These are phyloP conservation scores for Aphanomyces stellatus DNA, from an alignment of 352 stramenopile genomes.

Conservation along the genomic window DNA sequence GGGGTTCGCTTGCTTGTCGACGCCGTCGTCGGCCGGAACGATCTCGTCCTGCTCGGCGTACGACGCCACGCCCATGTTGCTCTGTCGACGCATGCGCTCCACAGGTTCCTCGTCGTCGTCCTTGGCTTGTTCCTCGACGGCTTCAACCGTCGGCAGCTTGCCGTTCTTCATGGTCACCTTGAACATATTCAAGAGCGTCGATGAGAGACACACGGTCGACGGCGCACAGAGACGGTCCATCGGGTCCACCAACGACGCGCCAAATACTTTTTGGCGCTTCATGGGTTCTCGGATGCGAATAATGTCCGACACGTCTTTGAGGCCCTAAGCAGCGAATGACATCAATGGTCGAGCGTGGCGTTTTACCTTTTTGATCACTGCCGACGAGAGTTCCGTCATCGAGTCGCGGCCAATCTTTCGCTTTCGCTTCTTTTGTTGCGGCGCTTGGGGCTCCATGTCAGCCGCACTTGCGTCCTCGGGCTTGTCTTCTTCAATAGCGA, in stretches of 20 bases:
- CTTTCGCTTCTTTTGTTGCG: constrained; percentile 58
- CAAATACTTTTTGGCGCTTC: constrained; percentile 22
- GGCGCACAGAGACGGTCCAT: constrained; percentile 49
- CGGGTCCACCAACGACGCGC: not conserved
- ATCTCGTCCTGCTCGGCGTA: constrained; percentile 20
- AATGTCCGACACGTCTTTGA: constrained; percentile 73
- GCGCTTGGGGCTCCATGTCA: not conserved
- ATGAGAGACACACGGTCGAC: constrained; percentile 45
- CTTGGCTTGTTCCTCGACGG: constrained; percentile 3
- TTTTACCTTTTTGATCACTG: constrained; percentile 55
- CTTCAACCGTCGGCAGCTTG: constrained; percentile 45
- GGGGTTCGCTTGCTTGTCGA: constrained; percentile 23
- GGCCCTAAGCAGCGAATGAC: constrained; percentile 26
- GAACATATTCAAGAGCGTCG: constrained; percentile 67
- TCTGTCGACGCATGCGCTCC: constrained; percentile 14
- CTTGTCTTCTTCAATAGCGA: constrained; percentile 37
- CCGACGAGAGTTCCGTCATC: constrained; percentile 69
- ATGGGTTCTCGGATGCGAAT: constrained; percentile 36
- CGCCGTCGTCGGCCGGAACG: constrained; percentile 7
- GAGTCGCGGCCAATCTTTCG: constrained; percentile 71
- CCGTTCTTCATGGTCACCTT: constrained; percentile 78
- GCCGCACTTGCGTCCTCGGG: too few species aligned
- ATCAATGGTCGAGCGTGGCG: too few species aligned
- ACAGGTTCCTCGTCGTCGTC: constrained; percentile 18
- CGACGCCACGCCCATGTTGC: not conserved